A percentile compares a stretch with the other conserved stretches of the same genome.
These are phyloP conservation scores for Russula ochroleuca DNA, from an alignment of 768 basidiomycete genomes.

Conservation along the genomic window DNA sequence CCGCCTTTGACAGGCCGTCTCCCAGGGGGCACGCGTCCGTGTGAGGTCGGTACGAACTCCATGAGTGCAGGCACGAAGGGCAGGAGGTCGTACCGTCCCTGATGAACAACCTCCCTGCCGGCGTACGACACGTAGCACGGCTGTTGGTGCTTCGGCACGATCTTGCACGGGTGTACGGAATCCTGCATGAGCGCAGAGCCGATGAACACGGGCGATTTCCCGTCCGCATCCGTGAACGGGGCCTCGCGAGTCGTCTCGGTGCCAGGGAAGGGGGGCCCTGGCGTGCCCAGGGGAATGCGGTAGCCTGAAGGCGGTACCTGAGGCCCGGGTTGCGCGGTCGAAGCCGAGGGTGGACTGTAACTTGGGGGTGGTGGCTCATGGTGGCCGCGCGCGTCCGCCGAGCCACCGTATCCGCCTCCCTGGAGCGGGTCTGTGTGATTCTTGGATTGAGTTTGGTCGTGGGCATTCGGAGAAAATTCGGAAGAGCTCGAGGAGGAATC, in stretches of 20 bases:
- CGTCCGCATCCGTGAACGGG: constrained; percentile 54
- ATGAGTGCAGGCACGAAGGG: constrained; percentile 63
- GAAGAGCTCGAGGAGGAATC: constrained; percentile 23
- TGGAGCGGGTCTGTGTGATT: background rate
- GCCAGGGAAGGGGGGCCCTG: constrained; percentile 43
- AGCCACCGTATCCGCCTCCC: background rate
- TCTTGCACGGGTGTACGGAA: constrained; percentile 82
- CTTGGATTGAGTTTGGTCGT: background rate
- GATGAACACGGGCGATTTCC: constrained; percentile 56
- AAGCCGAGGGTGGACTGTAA: constrained; percentile 17
- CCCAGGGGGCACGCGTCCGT: constrained; percentile 56
- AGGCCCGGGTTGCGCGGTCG: constrained; percentile 4
- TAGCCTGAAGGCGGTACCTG: constrained; percentile 58
- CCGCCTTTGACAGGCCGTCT: constrained; percentile 65
- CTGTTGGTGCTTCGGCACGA: constrained; percentile 46
- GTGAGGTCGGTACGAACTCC: constrained; percentile 66
- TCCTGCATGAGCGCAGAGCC: constrained; percentile 64
- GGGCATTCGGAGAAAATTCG: background rate
- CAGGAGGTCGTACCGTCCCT: constrained; percentile 69
- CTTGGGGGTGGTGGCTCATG: constrained; percentile 17
- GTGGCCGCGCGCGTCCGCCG: background rate
- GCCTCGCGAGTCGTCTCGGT: constrained; percentile 44
- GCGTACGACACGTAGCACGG: constrained; percentile 58
- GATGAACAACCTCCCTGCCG: constrained; percentile 54
- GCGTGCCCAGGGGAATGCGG: constrained; percentile 51